These are phyloP conservation scores for Mortierella sp. DNA, from an alignment of 371 early-diverging fungal genomes.

Conservation along the genomic window DNA sequence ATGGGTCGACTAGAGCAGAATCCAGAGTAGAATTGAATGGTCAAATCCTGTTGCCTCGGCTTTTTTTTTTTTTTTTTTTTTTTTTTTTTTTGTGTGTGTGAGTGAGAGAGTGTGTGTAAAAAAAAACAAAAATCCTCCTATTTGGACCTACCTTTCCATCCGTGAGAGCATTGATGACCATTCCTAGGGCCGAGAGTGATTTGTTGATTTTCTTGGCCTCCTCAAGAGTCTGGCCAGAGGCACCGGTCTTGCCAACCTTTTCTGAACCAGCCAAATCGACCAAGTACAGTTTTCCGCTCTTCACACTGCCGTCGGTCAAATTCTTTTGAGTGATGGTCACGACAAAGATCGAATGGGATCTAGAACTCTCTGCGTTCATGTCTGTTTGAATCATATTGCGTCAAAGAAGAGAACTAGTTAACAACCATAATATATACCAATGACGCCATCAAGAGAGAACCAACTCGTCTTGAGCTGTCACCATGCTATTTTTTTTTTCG, in stretches of 20 bases:
- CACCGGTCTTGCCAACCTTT: constrained; percentile 98
- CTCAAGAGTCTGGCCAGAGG: constrained; percentile 97
- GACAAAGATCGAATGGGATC: constrained; percentile 98
- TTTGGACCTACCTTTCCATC: constrained; percentile 85
- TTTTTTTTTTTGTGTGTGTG: too few relatives aligned
- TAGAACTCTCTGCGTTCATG: constrained; percentile 98
- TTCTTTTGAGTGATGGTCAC: constrained; percentile 95
- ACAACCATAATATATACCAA: neutral
- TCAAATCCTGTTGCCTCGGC: neutral
- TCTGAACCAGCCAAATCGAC: constrained; percentile 99
- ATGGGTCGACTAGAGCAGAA: constrained; percentile 85
- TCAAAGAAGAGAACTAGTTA: neutral
- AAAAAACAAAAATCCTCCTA: too few relatives aligned
- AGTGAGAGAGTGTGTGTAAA: too few relatives aligned
- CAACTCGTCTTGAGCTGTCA: too few relatives aligned
- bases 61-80: neutral
- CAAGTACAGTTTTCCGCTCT: constrained; percentile 91
- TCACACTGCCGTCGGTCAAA: constrained; percentile 86
- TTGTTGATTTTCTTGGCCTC: constrained; percentile 99
- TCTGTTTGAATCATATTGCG: constrained; percentile 52
- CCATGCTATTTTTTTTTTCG: neutral
- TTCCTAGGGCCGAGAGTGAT: constrained; percentile 96
- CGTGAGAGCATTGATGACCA: constrained; percentile 98
- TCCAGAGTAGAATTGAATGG: neutral
- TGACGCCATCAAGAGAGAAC: neutral